Evolutionary conservation across 164 flowering plant species (phyloP).

Genomic region (Protea cynaroides): DNA sequence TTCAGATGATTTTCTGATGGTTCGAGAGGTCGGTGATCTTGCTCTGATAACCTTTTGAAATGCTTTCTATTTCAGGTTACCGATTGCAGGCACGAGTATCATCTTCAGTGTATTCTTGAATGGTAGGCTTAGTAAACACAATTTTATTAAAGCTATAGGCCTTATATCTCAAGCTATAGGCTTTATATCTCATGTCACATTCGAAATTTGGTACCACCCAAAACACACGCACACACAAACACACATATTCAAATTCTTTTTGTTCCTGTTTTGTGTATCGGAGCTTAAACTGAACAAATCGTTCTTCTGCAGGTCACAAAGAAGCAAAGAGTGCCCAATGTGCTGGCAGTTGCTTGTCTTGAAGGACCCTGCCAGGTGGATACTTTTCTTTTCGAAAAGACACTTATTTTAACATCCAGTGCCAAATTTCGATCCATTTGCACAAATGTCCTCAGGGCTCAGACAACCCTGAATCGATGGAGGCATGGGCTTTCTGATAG

Average conservation of each 20-base stretch:
- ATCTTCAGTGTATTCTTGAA: conserved; percentile 84
- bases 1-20: no score
- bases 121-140: conserved; percentile 33
- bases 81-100: conserved; percentile 73
- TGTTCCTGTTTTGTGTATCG: background rate
- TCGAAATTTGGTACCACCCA: no score
- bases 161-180: no score
- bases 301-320: conserved; percentile 50
- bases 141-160: background rate
- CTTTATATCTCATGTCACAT: conserved; percentile 2
- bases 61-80: conserved; percentile 48
- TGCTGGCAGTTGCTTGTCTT: conserved; percentile 60
- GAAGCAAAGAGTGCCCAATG: conserved; percentile 85
- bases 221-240: no score
- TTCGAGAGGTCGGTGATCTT: background rate
- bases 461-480: no score
- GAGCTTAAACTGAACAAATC: conserved; percentile 2
- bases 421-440: background rate
- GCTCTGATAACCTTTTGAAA: background rate
- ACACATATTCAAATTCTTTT: background rate
- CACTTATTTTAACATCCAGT: background rate
- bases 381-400: background rate
- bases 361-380: conserved; percentile 58
- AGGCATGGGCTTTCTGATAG: background rate
- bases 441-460: no score